These are phyloP conservation scores for Xylariomycetidae sp. DNA, from an alignment of 2,329 filamentous ascomycete species.

Conservation along the genomic window DNA sequence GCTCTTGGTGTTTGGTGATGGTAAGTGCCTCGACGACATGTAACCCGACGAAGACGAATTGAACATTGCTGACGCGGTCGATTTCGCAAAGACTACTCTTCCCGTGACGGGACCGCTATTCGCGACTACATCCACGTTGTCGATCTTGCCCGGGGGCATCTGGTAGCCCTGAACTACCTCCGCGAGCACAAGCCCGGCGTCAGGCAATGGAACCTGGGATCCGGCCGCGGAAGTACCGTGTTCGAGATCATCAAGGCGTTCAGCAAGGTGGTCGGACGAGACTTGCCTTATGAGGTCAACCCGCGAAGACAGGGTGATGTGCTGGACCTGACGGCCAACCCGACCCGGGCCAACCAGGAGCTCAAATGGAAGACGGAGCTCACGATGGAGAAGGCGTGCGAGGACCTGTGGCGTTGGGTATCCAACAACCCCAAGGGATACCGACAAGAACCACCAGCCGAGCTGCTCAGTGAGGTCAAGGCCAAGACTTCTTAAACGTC, in stretches of 20 bases:
- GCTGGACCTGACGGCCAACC: constrained; percentile 89
- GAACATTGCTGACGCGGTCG: constrained; percentile 2
- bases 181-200: constrained; percentile 81
- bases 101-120: constrained; percentile 87
- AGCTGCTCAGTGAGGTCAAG: constrained; percentile 66
- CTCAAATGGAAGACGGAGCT: constrained; percentile 88
- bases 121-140: constrained; percentile 98
- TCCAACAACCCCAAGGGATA: constrained; percentile 96
- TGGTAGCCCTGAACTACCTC: constrained; percentile 86
- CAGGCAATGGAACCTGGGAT: constrained; percentile 94
- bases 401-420: constrained; percentile 95
- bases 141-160: constrained; percentile 80
- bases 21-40: constrained; percentile 44
- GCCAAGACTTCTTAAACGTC: constrained; percentile 21
- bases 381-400: constrained; percentile 87
- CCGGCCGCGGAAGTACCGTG: constrained; percentile 89
- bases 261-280: constrained; percentile 75
- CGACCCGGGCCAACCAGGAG: constrained; percentile 80
- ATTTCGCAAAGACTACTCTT: constrained; percentile 68
- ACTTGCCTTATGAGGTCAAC: constrained; percentile 82
- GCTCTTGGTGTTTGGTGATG: constrained; percentile 88
- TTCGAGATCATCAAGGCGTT: constrained; percentile 98
- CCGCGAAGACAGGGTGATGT: constrained; percentile 84
- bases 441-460: constrained; percentile 81
- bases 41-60: neutral